A percentile compares a stretch with the other conserved stretches of the same genome.
Conservation (phyloP, 352 stramenopile genomes). For the Globisporangium perplexum region DNA sequence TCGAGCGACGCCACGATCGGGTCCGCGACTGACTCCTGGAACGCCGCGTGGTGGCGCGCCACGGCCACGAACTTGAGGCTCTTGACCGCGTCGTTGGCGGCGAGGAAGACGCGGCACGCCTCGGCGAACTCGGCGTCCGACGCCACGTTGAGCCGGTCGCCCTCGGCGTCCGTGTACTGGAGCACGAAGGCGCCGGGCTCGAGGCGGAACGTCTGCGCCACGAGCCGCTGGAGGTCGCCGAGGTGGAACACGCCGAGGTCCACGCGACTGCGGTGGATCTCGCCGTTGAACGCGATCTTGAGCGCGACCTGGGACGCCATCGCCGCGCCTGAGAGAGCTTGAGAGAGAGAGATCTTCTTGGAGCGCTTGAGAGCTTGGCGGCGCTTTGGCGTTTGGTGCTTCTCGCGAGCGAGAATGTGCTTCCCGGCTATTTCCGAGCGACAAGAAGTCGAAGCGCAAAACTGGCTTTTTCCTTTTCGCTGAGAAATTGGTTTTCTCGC, state of each 20-base stretch:
- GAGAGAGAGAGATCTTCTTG: background rate
- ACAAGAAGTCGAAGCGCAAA: too few relatives aligned
- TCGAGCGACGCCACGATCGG: conserved; percentile 57
- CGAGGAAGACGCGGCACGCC: conserved; percentile 50
- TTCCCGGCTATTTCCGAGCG: too few relatives aligned
- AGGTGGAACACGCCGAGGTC: conserved; percentile 49
- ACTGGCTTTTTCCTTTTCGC: too few relatives aligned
- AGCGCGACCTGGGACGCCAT: conserved; percentile 35
- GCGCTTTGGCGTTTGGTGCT: background rate
- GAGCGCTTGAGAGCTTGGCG: background rate
- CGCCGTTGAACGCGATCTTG: conserved; percentile 73
- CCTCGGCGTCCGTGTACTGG: conserved; percentile 65
- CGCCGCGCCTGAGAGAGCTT: background rate
- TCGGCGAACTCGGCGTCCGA: conserved; percentile 61
- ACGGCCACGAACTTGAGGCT: conserved; percentile 69
- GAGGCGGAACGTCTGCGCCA: conserved; percentile 52
- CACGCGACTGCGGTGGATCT: conserved; percentile 73
- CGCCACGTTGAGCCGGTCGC: conserved; percentile 56
- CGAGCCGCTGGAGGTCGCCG: conserved; percentile 40
- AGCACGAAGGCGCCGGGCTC: conserved; percentile 45
- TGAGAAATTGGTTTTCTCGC: too few relatives aligned
- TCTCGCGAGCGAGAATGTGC: too few relatives aligned
- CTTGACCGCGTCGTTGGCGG: conserved; percentile 28
- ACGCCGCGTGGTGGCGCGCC: conserved; percentile 25
- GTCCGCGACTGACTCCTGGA: conserved; percentile 46